Evolutionary conservation across 371 early-diverging fungal genomes (phyloP).

Genomic region (Syncephalis plumigaleata): DNA sequence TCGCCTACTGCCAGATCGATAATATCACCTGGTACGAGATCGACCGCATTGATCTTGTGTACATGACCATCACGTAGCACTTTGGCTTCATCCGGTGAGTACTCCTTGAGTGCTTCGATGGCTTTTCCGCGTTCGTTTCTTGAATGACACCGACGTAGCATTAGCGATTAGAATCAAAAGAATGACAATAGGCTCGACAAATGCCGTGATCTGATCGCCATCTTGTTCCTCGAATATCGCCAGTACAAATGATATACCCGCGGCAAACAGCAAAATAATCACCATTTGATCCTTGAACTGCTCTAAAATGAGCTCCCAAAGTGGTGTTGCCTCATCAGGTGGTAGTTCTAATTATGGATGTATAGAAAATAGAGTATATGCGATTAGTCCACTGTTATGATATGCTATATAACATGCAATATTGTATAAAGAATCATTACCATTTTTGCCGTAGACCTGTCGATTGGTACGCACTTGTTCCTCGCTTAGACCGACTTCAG

Average conservation of each 20-base stretch:
- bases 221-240: slow-evolving; percentile 72
- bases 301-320: slow-evolving; percentile 82
- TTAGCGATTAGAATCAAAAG: slow-evolving; percentile 92
- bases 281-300: slow-evolving; percentile 97
- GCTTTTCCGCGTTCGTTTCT: slow-evolving; percentile 94
- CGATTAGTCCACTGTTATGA: neutral
- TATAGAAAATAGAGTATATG: neutral
- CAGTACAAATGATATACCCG: slow-evolving; percentile 79
- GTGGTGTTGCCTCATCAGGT: slow-evolving; percentile 71
- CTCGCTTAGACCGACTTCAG: slow-evolving; percentile 32
- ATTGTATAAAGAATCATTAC: too few species aligned
- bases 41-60: slow-evolving; percentile 47
- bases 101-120: slow-evolving; percentile 88
- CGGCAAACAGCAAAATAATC: slow-evolving; percentile 80
- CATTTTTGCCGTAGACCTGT: slow-evolving; percentile 52
- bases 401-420: too few species aligned
- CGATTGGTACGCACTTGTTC: slow-evolving; percentile 31
- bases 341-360: slow-evolving; percentile 33
- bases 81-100: slow-evolving; percentile 88
- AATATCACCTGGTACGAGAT: slow-evolving; percentile 94
- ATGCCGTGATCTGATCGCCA: slow-evolving; percentile 45
- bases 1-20: slow-evolving; percentile 82
- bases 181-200: slow-evolving; percentile 94
- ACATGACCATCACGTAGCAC: slow-evolving; percentile 63
- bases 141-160: slow-evolving; percentile 92